Percentiles rank a stretch among this genome's conserved stretches.
These are phyloP conservation scores for Fusarium duplospermum DNA, from an alignment of 2,329 filamentous ascomycete species.

Conservation along the genomic window DNA sequence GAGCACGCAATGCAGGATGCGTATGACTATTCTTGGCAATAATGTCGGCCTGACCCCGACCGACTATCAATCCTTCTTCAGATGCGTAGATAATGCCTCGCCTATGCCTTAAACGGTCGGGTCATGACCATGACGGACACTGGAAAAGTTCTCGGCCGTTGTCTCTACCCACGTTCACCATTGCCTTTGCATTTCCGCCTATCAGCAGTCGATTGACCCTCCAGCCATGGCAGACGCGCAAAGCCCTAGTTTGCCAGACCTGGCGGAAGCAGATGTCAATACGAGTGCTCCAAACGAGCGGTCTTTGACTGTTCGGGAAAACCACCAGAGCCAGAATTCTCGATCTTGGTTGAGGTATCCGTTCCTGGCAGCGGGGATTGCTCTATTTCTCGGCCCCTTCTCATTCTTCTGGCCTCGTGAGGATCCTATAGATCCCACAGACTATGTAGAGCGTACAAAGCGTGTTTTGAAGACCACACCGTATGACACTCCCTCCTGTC, in stretches of 20 bases:
- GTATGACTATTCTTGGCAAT: neutral
- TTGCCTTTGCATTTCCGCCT: neutral
- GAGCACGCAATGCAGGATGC: neutral
- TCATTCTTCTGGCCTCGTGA: slow-evolving; percentile 10
- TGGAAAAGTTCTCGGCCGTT: too few relatives aligned
- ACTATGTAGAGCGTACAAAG: slow-evolving; percentile 20
- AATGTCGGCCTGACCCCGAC: neutral
- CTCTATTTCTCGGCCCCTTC: slow-evolving; percentile 11
- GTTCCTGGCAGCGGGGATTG: slow-evolving; percentile 1
- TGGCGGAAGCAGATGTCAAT: neutral
- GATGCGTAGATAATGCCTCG: neutral
- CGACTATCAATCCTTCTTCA: neutral
- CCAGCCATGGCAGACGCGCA: neutral
- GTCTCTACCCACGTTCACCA: neutral
- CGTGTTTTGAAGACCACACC: slow-evolving; percentile 17
- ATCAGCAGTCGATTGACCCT: neutral
- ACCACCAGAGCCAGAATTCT: neutral
- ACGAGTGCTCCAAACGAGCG: neutral
- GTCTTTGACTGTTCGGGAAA: neutral
- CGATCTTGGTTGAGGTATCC: slow-evolving; percentile 1
- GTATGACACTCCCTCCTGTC: neutral
- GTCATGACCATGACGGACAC: too few relatives aligned
- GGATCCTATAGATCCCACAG: slow-evolving; percentile 6
- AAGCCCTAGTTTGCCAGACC: neutral
- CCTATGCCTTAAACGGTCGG: neutral